Base-by-base conservation (phyloP, 768 basidiomycete species). In the Russula sp. region DNA sequence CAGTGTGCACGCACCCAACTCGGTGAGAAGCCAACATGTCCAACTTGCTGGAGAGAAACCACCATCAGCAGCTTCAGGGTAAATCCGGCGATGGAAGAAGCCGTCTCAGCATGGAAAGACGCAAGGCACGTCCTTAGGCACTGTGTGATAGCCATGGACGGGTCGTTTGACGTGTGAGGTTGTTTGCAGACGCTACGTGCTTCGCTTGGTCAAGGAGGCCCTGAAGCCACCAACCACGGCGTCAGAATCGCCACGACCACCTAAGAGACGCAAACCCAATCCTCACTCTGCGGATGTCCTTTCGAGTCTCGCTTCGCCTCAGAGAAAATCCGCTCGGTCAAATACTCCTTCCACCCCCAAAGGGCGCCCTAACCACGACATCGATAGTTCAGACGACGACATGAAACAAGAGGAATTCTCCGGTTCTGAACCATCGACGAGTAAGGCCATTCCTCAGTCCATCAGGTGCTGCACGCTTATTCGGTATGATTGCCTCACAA, bases 1-100 rank as follows among this genome's bases (percentile, higher is more conserved):
- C 56, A 79, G 78, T 79, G 78, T 67, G 75, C 77, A n/a, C 69
- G 77, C 36, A 74, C 71, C 32, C 73, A 74, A 16, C 59, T 78
- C 44, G 68, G 71, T 32, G 70, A 67, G 18, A 72, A 73, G 52
- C 76, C 75, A 63, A 71, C 75, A 64, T 79, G 79, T 66, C 78
- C 79, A 3, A 70, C 69, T 1, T 79, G 79, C 64, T 69, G 76
- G 57, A 62, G 63, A 57, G 65, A 70, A 18, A 72, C 74, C 3
- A 66, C 69, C 18, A 75, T 77, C 66, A 72, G 73, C 5, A 63
- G 68, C 48, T 72, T 79, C 49, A 64, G 75, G 57, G 65, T 76
- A 54, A 78, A 78, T 67, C 64, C 75, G 18, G 74, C 74, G 14
- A 61, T 79, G 55, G 78, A 77, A 61, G 78, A 78, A 54, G 73